These are phyloP conservation scores for Neurospora intermedia DNA, from an alignment of 495 filamentous ascomycete species.

Conservation along the genomic window DNA sequence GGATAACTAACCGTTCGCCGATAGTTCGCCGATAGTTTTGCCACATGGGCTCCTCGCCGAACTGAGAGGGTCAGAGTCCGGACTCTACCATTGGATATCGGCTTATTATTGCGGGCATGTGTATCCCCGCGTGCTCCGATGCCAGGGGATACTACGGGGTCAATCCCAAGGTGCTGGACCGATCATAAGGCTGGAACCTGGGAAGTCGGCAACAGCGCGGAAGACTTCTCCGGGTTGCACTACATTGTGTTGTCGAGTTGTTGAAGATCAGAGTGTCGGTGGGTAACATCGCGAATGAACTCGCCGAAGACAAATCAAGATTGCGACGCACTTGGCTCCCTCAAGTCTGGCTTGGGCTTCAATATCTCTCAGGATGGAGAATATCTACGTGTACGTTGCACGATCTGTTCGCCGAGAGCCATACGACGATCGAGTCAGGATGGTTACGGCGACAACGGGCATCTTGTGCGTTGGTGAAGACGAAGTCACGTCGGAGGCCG, in stretches of 20 bases:
- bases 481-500: neutral
- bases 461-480: neutral
- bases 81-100: neutral
- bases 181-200: neutral
- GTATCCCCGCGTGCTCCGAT: neutral
- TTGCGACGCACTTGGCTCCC: neutral
- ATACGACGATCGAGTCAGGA: neutral
- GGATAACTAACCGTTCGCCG: neutral
- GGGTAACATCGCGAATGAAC: neutral
- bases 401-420: neutral
- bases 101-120: neutral
- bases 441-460: neutral
- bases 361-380: neutral
- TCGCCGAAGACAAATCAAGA: neutral
- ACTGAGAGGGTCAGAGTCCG: neutral
- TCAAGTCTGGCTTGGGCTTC: neutral
- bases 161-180: neutral
- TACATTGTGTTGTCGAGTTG: neutral
- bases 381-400: neutral
- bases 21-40: neutral
- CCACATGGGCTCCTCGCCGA: neutral
- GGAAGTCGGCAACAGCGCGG: neutral
- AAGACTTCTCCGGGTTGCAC: neutral
- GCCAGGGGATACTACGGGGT: neutral
- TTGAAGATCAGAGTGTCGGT: neutral